These are phyloP conservation scores for Prillingera fragicola DNA, from an alignment of 1,284 basidiomycete species.

Conservation along the genomic window DNA sequence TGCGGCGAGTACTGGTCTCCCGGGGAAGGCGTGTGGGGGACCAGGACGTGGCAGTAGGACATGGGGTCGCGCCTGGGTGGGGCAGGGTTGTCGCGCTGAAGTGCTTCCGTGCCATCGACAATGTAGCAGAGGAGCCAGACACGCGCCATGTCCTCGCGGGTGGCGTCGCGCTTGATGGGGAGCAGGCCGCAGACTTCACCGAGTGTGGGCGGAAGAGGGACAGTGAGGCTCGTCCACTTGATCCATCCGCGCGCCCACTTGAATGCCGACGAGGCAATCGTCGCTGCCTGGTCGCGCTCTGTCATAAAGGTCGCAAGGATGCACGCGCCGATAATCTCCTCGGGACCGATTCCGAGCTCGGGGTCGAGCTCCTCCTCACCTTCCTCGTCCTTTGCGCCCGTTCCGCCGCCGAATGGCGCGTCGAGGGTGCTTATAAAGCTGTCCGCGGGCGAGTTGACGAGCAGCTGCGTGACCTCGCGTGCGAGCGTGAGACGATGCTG, in stretches of 20 bases:
- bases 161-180: constrained; percentile 30
- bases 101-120: constrained; percentile 31
- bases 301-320: constrained; percentile 36
- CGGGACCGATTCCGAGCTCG: constrained; percentile 44
- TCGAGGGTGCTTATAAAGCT: constrained; percentile 20
- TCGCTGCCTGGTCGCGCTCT: constrained; percentile 26
- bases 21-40: constrained; percentile 13
- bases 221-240: constrained; percentile 21
- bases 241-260: constrained; percentile 44
- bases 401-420: constrained; percentile 11
- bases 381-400: constrained; percentile 17
- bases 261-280: constrained; percentile 36
- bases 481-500: constrained; percentile 22
- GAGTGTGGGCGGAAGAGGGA: constrained; percentile 21
- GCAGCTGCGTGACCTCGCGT: constrained; percentile 27
- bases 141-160: constrained; percentile 32
- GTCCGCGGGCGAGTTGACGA: constrained; percentile 35
- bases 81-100: constrained; percentile 18
- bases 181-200: constrained; percentile 32
- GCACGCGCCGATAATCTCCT: constrained; percentile 43
- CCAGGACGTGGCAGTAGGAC: constrained; percentile 23
- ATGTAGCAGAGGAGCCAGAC: constrained; percentile 43
- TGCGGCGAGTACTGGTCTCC: constrained; percentile 14
- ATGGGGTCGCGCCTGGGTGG: constrained; percentile 20
- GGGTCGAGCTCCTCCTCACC: constrained; percentile 30